Evolutionary conservation across 257 asterid species (phyloP).

Genomic region (Thymus mandschuricus): DNA sequence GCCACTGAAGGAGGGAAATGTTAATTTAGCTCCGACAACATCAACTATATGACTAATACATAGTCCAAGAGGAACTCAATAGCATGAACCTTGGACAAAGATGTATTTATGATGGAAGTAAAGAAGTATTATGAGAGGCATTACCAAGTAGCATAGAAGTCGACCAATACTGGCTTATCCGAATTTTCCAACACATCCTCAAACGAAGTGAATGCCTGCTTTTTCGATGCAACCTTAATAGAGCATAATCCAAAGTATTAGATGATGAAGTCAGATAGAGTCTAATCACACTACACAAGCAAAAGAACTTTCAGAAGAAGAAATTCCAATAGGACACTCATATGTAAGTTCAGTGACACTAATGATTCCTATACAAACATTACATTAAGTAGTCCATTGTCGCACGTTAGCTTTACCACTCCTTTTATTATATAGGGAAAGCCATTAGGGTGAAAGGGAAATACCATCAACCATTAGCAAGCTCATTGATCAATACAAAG

Average conservation of each 20-base stretch:
- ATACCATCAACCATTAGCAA: not conserved
- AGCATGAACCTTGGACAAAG: slow-evolving; percentile 20
- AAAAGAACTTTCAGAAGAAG: not conserved
- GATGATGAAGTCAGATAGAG: slow-evolving; percentile 3
- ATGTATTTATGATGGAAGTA: slow-evolving; percentile 5
- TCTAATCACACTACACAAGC: not conserved
- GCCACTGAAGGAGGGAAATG: not conserved
- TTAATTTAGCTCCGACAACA: slow-evolving; percentile 13
- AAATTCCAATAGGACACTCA: not conserved
- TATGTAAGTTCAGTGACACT: not conserved
- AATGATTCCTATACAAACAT: not conserved
- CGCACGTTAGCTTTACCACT: not conserved
- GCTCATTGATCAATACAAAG: not conserved
- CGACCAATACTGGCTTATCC: slow-evolving; percentile 87
- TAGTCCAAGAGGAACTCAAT: slow-evolving; percentile 6
- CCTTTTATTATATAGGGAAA: not conserved
- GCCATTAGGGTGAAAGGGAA: not conserved
- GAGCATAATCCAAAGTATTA: slow-evolving; percentile 19
- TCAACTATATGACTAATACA: not conserved
- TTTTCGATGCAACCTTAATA: slow-evolving; percentile 81
- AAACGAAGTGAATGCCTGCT: slow-evolving; percentile 76
- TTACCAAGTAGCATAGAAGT: slow-evolving; percentile 98
- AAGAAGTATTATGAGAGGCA: not conserved
- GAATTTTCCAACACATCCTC: slow-evolving; percentile 77
- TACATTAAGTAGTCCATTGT: not conserved